Evolutionary conservation across 306 rosid genomes (phyloP).

Genomic region (Prunus davidiana): DNA sequence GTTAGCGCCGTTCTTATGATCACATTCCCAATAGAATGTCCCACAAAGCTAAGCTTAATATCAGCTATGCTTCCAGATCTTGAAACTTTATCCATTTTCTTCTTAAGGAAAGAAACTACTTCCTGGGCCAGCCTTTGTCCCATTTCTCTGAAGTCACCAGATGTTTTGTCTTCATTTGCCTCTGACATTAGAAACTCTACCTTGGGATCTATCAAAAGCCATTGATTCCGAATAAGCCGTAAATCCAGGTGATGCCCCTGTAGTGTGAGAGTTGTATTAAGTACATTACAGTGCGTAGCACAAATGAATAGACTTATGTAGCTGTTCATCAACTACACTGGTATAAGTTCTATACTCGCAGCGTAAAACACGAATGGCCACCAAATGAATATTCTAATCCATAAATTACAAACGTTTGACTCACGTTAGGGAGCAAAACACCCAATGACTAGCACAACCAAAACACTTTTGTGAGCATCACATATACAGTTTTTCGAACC

Average conservation of each 20-base stretch:
- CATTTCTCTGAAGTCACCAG: constrained; percentile 93
- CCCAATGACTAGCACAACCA: neutral
- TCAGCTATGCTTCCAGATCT: constrained; percentile 57
- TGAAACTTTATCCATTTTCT: constrained; percentile 72
- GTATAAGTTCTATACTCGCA: neutral
- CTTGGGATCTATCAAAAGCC: constrained; percentile 87
- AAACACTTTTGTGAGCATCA: neutral
- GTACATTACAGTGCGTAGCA: neutral
- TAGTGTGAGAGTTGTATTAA: constrained; percentile 9
- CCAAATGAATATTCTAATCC: neutral
- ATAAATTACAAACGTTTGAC: neutral
- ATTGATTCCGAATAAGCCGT: constrained; percentile 86
- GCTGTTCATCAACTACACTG: neutral
- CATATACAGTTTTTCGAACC: neutral
- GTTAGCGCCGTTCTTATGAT: constrained; percentile 88
- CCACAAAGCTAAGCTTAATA: constrained; percentile 86
- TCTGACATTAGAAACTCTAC: constrained; percentile 88
- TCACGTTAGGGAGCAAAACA: neutral
- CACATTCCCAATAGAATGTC: constrained; percentile 95
- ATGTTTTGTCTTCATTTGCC: constrained; percentile 86
- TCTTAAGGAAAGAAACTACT: constrained; percentile 69
- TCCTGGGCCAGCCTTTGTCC: constrained; percentile 89
- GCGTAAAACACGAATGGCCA: neutral
- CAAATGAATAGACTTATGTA: neutral
- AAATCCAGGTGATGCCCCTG: constrained; percentile 97